Conservation (phyloP, 2,329 filamentous ascomycete genomes). For the Tothia fuscella region DNA sequence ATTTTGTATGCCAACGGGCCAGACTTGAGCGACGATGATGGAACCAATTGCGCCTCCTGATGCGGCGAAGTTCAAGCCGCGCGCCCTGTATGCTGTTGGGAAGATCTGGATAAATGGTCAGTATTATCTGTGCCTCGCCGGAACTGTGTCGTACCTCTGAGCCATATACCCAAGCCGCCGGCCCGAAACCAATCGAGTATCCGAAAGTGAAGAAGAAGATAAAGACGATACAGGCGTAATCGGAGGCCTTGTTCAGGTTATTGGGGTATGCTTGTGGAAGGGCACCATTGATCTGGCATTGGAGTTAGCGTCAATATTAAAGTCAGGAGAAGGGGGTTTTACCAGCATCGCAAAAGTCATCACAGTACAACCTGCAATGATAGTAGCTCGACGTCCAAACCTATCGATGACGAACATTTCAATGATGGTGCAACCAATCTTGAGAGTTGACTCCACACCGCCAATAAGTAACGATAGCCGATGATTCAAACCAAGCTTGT, state of each 20-base stretch:
- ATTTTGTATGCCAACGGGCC: constrained; percentile 41
- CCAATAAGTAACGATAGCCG: constrained; percentile 40
- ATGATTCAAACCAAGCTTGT: constrained; percentile 37
- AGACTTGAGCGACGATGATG: constrained; percentile 42
- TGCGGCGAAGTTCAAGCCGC: constrained; percentile 44
- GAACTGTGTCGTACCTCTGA: constrained; percentile 44
- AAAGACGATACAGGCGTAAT: constrained; percentile 42
- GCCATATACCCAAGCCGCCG: constrained; percentile 48
- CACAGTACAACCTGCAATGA: constrained; percentile 37
- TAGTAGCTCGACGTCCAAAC: constrained; percentile 37
- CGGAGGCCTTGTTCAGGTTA: constrained; percentile 36
- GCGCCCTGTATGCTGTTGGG: constrained; percentile 43
- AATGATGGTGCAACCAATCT: constrained; percentile 43
- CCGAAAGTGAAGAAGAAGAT: constrained; percentile 48
- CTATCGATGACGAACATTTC: constrained; percentile 47
- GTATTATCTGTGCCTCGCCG: constrained; percentile 7
- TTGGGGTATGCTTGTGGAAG: constrained; percentile 40
- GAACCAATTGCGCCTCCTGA: constrained; percentile 44
- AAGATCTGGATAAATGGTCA: constrained; percentile 38
- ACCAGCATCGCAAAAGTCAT: constrained; percentile 45
- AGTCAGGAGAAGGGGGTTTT: constrained; percentile 15
- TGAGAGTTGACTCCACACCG: constrained; percentile 45
- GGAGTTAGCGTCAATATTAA: constrained; percentile 3
- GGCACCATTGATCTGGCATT: constrained; percentile 42
- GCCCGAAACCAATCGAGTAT: constrained; percentile 46